Evolutionary conservation across 2,329 filamentous ascomycete species (phyloP).

Genomic region (Ophiostoma perfectum): DNA sequence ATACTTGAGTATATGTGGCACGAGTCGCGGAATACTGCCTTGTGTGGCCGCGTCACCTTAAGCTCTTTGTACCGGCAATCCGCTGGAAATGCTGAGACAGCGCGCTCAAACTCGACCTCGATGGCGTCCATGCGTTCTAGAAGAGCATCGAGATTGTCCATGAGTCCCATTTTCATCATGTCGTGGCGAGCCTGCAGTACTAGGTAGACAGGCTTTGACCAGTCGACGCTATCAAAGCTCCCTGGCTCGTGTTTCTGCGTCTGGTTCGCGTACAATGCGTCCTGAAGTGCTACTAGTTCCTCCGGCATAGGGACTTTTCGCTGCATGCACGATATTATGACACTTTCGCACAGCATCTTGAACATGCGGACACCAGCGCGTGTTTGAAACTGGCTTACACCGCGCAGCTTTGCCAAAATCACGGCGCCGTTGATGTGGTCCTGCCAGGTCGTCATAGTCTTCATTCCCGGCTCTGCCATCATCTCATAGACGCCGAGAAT

Average conservation of each 20-base stretch:
- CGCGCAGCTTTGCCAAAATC: conserved; percentile 46
- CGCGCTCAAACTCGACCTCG: conserved; percentile 40
- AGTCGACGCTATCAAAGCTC: conserved; percentile 33
- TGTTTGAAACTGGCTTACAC: conserved; percentile 42
- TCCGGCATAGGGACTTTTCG: conserved; percentile 44
- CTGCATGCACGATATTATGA: conserved; percentile 49
- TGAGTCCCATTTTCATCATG: conserved; percentile 35
- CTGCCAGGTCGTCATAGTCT: conserved; percentile 48
- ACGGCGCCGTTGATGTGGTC: conserved; percentile 50
- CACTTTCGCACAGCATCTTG: conserved; percentile 47
- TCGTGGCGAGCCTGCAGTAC: conserved; percentile 45
- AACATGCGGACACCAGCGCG: conserved; percentile 48
- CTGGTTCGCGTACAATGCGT: conserved; percentile 34
- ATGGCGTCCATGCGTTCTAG: conserved; percentile 38
- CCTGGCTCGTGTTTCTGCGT: conserved; percentile 36
- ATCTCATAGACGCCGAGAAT: conserved; percentile 53
- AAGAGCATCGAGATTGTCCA: conserved; percentile 39
- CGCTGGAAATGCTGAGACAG: conserved; percentile 37
- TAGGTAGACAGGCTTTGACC: conserved; percentile 42
- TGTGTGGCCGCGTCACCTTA: conserved; percentile 37
- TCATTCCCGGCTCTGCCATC: conserved; percentile 43
- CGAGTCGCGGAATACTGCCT: conserved; percentile 38
- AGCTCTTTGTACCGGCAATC: conserved; percentile 42
- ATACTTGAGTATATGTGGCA: conserved; percentile 45
- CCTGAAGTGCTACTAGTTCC: conserved; percentile 43